Conservation (phyloP, 2,329 filamentous ascomycete species). For the Colletotrichum simmondsii region DNA sequence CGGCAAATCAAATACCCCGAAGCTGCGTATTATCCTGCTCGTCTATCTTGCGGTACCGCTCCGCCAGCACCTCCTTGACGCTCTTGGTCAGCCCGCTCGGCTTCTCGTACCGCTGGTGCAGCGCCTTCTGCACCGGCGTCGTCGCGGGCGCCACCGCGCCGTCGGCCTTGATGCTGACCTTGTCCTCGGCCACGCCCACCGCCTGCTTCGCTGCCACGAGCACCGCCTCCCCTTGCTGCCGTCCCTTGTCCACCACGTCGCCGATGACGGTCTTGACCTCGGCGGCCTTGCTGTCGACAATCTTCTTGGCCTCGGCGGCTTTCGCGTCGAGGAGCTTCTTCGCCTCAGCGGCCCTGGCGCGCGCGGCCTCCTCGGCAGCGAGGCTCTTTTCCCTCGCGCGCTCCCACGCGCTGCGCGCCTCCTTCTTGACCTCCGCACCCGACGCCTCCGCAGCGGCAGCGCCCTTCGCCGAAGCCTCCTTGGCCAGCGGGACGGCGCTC, state of each 20-base stretch:
- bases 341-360: conserved; percentile 27
- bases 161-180: conserved; percentile 49
- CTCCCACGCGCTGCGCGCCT: conserved; percentile 38
- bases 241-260: conserved; percentile 29
- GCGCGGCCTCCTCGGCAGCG: conserved; percentile 30
- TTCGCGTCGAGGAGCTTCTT: conserved; percentile 19
- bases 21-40: conserved; percentile 57
- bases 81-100: conserved; percentile 55
- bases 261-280: conserved; percentile 31
- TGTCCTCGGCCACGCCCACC: conserved; percentile 36
- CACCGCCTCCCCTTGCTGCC: conserved; percentile 23
- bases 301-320: conserved; percentile 25
- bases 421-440: conserved; percentile 36
- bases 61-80: conserved; percentile 63
- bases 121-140: conserved; percentile 59
- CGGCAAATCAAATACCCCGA: conserved; percentile 43
- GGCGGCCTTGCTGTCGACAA: conserved; percentile 21
- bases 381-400: conserved; percentile 36
- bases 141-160: conserved; percentile 51
- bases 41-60: conserved; percentile 64
- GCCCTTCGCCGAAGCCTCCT: conserved; percentile 45
- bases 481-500: conserved; percentile 28
- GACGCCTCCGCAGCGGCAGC: conserved; percentile 40
- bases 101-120: conserved; percentile 63
- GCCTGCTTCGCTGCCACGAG: conserved; percentile 45